Evolutionary conservation across 2,329 filamentous ascomycete genomes (phyloP).

Genomic region (Clathrospora elynae): DNA sequence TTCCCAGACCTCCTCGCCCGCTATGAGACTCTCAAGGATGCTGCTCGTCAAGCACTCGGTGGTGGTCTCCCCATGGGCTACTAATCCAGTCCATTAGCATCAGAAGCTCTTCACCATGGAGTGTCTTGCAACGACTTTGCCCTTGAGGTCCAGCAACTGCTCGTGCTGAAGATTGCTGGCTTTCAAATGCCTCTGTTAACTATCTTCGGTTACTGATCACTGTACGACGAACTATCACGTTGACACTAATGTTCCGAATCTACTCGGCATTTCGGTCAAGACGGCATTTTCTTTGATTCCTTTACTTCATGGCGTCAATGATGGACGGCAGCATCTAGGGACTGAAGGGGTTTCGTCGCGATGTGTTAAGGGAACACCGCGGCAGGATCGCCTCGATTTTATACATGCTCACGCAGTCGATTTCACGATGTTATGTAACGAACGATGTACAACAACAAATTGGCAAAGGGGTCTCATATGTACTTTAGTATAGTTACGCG

Average conservation of each 20-base stretch:
- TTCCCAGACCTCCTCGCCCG: slow-evolving; percentile 27
- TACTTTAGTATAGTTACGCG: slow-evolving; percentile 3
- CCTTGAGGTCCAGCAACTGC: background rate
- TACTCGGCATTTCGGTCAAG: background rate
- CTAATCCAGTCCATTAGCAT: background rate
- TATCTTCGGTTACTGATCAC: background rate
- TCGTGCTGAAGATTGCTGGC: background rate
- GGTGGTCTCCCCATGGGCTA: slow-evolving; percentile 28
- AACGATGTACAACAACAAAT: background rate
- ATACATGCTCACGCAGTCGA: slow-evolving; percentile 2
- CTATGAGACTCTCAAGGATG: slow-evolving; percentile 26
- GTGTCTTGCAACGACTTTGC: background rate
- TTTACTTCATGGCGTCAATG: slow-evolving; percentile 3
- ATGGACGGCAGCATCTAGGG: background rate
- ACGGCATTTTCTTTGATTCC: background rate
- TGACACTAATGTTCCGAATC: too few species aligned
- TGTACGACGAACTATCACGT: background rate
- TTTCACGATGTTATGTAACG: slow-evolving; percentile 10
- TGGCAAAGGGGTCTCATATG: background rate
- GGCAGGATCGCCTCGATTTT: slow-evolving; percentile 4
- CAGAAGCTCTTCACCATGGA: background rate
- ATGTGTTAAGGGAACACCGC: slow-evolving; percentile 2
- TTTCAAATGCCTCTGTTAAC: background rate
- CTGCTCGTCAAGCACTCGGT: slow-evolving; percentile 24
- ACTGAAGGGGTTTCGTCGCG: slow-evolving; percentile 9